phyloP scores from a whole-genome alignment of 108 stramenopile genomes.

The Seminavis robusta region DNA sequence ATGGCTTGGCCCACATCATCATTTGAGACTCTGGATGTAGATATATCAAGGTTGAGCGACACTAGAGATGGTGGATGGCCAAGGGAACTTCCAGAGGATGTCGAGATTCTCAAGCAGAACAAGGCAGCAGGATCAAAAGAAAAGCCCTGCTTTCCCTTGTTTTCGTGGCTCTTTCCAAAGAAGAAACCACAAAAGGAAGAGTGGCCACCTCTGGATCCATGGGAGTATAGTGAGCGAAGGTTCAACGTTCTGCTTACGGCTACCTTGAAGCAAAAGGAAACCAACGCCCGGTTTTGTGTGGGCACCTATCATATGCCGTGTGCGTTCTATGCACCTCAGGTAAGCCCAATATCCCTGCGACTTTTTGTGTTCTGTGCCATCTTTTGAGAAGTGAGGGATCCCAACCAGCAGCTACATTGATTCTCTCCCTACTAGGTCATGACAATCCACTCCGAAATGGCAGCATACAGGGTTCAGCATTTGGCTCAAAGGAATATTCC shows the following conservation, averaged over 20 bases:
- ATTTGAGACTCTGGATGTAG: constrained; percentile 62
- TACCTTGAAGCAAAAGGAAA: constrained; percentile 43
- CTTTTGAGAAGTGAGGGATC: too few relatives aligned
- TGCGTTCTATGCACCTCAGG: constrained; percentile 77
- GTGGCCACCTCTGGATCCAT: constrained; percentile 48
- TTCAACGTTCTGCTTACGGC: constrained; percentile 69
- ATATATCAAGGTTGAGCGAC: constrained; percentile 69
- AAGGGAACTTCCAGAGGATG: constrained; percentile 6
- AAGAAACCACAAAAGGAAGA: background rate
- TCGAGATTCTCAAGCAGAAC: background rate
- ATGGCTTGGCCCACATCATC: constrained; percentile 67
- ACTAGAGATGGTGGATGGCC: constrained; percentile 73
- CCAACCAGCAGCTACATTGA: too few relatives aligned
- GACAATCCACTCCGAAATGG: constrained; percentile 74
- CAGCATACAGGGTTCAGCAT: constrained; percentile 29
- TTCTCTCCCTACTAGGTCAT: too few relatives aligned
- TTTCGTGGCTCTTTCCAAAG: background rate
- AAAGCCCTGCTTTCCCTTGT: background rate
- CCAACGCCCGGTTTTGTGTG: constrained; percentile 54
- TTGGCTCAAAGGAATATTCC: constrained; percentile 3
- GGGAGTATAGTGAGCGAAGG: constrained; percentile 69
- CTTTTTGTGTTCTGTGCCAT: constrained; percentile 3
- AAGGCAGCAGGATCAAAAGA: background rate
- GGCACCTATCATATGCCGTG: constrained; percentile 99
- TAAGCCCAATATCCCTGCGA: constrained; percentile 16